Evolutionary conservation across 2,329 filamentous ascomycete genomes (phyloP), one percentile per base, ranked within the genome.

Genomic region (Aspergillus ustus): DNA sequence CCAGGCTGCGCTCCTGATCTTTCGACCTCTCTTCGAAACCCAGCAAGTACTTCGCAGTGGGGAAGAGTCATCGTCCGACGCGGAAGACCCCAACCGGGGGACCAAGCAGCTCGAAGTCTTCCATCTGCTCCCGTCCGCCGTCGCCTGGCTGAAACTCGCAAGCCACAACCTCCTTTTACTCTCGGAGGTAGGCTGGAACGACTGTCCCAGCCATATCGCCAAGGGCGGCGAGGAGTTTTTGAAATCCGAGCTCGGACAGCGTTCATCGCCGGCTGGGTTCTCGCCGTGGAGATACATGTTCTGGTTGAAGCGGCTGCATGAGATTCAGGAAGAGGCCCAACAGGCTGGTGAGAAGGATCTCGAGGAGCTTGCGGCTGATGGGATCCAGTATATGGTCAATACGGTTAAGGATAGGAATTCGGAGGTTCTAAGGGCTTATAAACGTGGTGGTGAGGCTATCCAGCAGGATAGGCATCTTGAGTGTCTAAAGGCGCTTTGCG

Each of bases 281-380:
- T 60, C 61, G 7, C 68, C 67, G 13, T 72, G 66, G 69, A 68
- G 70, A 65, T 71, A 57, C 7, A 60, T 72, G 61, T 72, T 59
- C 63, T 72, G 70, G 70, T 52, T 72, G 3, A 71, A 68, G 62
- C 63, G 67, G 51, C 58, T 71, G 4, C 66, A 70, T 62, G 57
- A 69, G 40, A 68, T 70, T 29, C 53, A 53, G 13, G 67, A 70
- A 7, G 56, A 70, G 43, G 65, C 69, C 2, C 58, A 44, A 6
- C 45, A 65, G 44, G 65, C 63, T 2, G 52, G 62, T 22, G 68
- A 71, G 44, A 66, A 64, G 20, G 1, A 2, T 8, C 20, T 72
- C 1, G 69, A 63, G 45, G 68, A 70, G 57, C 48, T 57, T 31
- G 67, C 66, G 19, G 44, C 58, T 7, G 62, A 69, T 49, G 63